phyloP scores from a whole-genome alignment of 1,284 basidiomycete genomes.

The Malassezia furfur region DNA sequence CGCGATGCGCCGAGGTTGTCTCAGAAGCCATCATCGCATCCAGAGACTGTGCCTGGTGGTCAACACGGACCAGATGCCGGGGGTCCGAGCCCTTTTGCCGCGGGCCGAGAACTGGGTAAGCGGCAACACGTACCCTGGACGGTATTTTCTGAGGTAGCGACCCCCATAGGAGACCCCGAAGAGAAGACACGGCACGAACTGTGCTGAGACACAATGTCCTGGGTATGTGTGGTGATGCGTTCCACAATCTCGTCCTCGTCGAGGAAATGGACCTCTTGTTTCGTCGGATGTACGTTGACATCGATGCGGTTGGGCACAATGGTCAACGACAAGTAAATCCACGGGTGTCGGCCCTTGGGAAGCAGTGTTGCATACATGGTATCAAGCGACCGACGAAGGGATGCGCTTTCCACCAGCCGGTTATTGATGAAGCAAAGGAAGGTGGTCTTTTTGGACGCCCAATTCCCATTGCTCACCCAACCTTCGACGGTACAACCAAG shows the following conservation, averaged over 20 bases:
- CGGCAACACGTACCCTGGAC: conserved; percentile 1
- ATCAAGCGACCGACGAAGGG: conserved; percentile 80
- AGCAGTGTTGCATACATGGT: conserved; percentile 72
- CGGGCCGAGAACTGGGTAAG: conserved; percentile 13
- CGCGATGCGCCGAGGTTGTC: neutral
- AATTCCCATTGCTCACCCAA: conserved; percentile 77
- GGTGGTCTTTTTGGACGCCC: conserved; percentile 71
- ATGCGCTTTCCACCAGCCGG: conserved; percentile 78
- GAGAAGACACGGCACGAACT: conserved; percentile 39
- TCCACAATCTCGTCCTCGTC: conserved; percentile 83
- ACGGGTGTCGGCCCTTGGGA: conserved; percentile 83
- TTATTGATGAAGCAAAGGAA: conserved; percentile 97
- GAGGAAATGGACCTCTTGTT: conserved; percentile 79
- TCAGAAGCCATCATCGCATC: conserved; percentile 58
- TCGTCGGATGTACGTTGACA: conserved; percentile 96
- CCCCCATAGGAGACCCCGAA: conserved; percentile 22
- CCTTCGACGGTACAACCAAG: conserved; percentile 52
- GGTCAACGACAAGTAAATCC: conserved; percentile 77
- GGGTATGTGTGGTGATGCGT: conserved; percentile 55
- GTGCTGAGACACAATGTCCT: conserved; percentile 24
- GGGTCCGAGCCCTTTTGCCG: conserved; percentile 51
- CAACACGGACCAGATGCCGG: conserved; percentile 86
- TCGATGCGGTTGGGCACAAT: conserved; percentile 82
- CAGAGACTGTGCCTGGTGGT: conserved; percentile 73
- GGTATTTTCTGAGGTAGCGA: neutral